Evolutionary conservation across 208 protist species (phyloP).

Genomic region (Wallacemonas rigidus): DNA sequence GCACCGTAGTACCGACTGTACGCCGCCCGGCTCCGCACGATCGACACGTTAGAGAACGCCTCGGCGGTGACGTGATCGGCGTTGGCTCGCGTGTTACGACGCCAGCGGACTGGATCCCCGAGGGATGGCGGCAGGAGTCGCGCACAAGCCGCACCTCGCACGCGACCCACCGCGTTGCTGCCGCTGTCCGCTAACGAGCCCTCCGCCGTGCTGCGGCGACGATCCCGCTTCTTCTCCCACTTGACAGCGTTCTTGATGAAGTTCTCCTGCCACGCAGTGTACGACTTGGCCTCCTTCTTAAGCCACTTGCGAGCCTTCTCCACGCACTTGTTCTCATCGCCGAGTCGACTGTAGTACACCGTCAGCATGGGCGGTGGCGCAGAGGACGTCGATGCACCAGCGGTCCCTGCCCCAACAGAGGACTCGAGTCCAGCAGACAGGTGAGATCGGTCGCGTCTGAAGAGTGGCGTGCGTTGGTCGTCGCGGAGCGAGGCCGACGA

Average conservation of each 20-base stretch:
- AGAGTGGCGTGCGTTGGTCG: too few species aligned
- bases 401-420: neutral
- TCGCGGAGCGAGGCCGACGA: neutral
- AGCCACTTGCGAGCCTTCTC: slow-evolving; percentile 53
- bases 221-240: slow-evolving; percentile 21
- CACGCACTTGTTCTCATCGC: slow-evolving; percentile 53
- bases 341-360: slow-evolving; percentile 65
- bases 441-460: too few species aligned
- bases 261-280: slow-evolving; percentile 38
- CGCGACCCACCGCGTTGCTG: neutral
- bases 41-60: slow-evolving; percentile 7
- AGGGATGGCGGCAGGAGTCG: slow-evolving; percentile 51
- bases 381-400: neutral
- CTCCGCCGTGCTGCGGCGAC: neutral
- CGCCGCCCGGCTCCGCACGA: neutral
- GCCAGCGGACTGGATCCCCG: slow-evolving; percentile 64
- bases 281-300: slow-evolving; percentile 40
- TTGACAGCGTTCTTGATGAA: slow-evolving; percentile 25
- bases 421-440: neutral
- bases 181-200: neutral
- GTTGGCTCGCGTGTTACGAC: slow-evolving; percentile 2
- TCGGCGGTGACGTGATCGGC: neutral
- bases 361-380: slow-evolving; percentile 39
- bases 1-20: slow-evolving; percentile 8
- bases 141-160: neutral